These are phyloP conservation scores for Micractinium sp. DNA, from an alignment of 139 green algal species.

Conservation along the genomic window DNA sequence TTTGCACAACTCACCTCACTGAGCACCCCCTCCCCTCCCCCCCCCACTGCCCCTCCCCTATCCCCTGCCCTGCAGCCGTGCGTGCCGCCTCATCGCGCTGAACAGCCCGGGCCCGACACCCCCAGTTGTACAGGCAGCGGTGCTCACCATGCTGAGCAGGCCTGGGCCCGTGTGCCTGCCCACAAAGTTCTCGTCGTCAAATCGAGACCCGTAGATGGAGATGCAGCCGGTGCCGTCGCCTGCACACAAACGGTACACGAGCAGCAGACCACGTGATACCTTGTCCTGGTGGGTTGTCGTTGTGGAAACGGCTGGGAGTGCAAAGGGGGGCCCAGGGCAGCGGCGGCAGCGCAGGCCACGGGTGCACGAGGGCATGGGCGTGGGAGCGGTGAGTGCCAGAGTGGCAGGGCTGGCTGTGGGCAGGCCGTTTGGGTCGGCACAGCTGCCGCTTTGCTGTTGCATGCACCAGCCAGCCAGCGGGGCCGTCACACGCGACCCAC, in stretches of 20 bases:
- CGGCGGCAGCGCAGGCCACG: not conserved
- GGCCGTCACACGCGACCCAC: not conserved
- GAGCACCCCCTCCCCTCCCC: not conserved
- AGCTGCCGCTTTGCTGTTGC: no score
- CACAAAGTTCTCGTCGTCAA: constrained; percentile 96
- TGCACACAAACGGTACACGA: constrained; percentile 38
- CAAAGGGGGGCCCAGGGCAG: not conserved
- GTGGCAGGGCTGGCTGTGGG: not conserved
- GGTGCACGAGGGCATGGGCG: not conserved
- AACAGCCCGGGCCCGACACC: no score
- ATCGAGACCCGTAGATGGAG: constrained; percentile 95
- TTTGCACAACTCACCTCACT: no score
- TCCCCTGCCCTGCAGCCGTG: not conserved
- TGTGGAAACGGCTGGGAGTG: no score
- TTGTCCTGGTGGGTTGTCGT: no score
- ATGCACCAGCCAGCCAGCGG: no score
- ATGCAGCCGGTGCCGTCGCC: constrained; percentile 92
- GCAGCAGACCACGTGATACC: no score
- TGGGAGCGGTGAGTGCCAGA: not conserved
- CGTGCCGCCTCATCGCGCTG: no score
- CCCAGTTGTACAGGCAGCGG: no score
- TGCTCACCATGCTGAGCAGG: constrained; percentile 77
- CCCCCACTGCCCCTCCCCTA: no score
- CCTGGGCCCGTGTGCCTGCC: constrained; percentile 95
- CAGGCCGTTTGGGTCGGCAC: no score